Evolutionary conservation across 2,329 filamentous ascomycete genomes (phyloP).

Genomic region (Phialocephala subalpina): DNA sequence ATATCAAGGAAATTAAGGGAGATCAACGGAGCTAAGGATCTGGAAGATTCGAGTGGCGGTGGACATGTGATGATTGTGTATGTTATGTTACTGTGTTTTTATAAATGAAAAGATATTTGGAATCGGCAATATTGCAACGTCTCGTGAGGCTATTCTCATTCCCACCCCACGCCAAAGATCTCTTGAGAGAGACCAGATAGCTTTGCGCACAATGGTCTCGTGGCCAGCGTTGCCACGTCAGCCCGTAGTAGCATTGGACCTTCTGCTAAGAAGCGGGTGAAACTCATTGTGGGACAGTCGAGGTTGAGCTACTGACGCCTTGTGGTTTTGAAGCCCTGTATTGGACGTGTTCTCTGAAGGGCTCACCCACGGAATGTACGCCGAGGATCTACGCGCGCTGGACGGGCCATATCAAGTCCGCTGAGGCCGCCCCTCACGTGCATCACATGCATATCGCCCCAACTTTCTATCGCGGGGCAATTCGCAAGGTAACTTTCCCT

Average conservation of each 20-base stretch:
- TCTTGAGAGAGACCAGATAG: too few relatives aligned
- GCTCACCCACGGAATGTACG: not conserved
- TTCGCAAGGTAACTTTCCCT: not conserved
- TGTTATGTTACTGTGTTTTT: not conserved
- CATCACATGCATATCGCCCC: slow-evolving; percentile 6
- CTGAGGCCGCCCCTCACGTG: not conserved
- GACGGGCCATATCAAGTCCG: slow-evolving; percentile 32
- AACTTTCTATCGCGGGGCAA: not conserved
- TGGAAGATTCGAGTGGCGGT: not conserved
- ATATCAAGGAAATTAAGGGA: too few relatives aligned
- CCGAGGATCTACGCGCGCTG: slow-evolving; percentile 10
- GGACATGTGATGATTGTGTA: not conserved
- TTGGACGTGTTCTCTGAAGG: not conserved
- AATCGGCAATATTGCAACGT: too few relatives aligned
- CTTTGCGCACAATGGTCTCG: too few relatives aligned
- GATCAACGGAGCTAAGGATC: not conserved
- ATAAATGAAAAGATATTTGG: not conserved
- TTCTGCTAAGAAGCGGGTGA: not conserved
- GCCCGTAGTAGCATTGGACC: not conserved
- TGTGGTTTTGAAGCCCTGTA: not conserved
- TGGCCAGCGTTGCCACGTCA: too few relatives aligned
- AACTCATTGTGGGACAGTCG: not conserved
- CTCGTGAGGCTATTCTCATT: too few relatives aligned
- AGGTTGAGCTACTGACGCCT: not conserved
- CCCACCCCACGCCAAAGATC: too few relatives aligned